These are phyloP conservation scores for Patellifolia procumbens DNA, from an alignment of 179 eudicot species.

Conservation along the genomic window DNA sequence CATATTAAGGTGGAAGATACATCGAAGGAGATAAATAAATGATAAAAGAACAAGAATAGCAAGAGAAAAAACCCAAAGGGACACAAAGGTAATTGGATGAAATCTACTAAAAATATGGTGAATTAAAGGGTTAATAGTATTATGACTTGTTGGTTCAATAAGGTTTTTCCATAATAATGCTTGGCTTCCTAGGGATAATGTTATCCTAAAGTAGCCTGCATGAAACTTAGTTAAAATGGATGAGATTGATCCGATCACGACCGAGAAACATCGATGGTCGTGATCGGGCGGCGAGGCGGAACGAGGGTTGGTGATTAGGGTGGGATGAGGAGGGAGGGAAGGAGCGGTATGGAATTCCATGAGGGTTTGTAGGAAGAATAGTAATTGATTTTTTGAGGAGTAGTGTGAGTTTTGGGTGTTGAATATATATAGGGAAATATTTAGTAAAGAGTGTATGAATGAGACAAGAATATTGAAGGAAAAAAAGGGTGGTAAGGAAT, in stretches of 20 bases:
- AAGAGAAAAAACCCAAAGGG: conserved; percentile 36
- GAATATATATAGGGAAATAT: background rate
- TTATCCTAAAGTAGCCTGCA: conserved; percentile 49
- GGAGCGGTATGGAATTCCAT: conserved; percentile 12
- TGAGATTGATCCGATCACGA: background rate
- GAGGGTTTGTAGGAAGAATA: background rate
- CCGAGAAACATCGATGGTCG: conserved; percentile 1
- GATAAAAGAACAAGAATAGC: conserved; percentile 19
- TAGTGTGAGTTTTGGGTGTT: background rate
- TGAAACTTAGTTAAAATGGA: conserved; percentile 29
- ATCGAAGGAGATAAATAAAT: conserved; percentile 30
- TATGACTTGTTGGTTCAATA: conserved; percentile 17
- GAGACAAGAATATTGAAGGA: conserved; percentile 11
- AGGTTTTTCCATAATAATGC: conserved; percentile 52
- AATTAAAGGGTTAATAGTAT: conserved; percentile 17
- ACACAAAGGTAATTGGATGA: conserved; percentile 34
- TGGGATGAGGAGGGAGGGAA: conserved; percentile 2
- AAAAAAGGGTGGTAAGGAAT: background rate
- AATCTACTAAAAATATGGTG: conserved; percentile 21
- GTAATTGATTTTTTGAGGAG: background rate
- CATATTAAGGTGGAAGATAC: conserved; percentile 23
- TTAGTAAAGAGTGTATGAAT: background rate
- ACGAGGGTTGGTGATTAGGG: background rate
- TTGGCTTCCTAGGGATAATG: conserved; percentile 45
- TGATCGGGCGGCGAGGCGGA: background rate